These are phyloP conservation scores for Paragyromitra xinjiangensis DNA, from an alignment of 495 filamentous ascomycete species.

Conservation along the genomic window DNA sequence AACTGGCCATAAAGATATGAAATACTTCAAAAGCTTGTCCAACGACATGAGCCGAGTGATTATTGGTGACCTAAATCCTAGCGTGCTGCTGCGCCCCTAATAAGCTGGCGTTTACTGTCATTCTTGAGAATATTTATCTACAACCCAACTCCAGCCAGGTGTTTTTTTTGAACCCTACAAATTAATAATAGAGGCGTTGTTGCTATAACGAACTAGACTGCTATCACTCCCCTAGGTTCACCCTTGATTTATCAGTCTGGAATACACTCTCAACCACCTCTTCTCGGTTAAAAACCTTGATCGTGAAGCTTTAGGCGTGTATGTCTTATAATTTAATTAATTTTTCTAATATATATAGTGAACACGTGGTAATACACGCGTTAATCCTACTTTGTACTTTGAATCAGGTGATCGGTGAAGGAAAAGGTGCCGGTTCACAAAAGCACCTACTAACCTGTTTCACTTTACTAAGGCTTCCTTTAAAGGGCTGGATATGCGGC, in stretches of 20 bases:
- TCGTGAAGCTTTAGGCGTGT: too few species aligned
- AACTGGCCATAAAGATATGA: not conserved
- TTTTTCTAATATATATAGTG: not conserved
- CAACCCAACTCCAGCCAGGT: too few species aligned
- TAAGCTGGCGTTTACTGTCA: not conserved
- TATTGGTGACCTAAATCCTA: not conserved
- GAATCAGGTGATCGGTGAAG: not conserved
- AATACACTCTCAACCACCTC: too few species aligned
- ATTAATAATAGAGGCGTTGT: too few species aligned
- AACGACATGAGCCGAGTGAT: not conserved
- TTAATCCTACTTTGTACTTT: not conserved
- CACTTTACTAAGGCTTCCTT: not conserved
- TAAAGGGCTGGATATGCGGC: not conserved
- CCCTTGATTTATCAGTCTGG: too few species aligned
- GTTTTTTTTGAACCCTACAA: too few species aligned
- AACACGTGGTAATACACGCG: not conserved
- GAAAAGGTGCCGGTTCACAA: not conserved
- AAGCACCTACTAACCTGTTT: not conserved
- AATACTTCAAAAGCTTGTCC: not conserved
- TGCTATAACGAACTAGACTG: too few species aligned
- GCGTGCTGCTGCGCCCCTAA: not conserved
- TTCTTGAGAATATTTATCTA: not conserved
- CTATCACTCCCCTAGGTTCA: too few species aligned
- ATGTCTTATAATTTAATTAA: not conserved
- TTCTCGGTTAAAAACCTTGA: too few species aligned